These are phyloP conservation scores for Ganoderma leucocontextum DNA, from an alignment of 1,284 basidiomycete genomes.

Conservation along the genomic window DNA sequence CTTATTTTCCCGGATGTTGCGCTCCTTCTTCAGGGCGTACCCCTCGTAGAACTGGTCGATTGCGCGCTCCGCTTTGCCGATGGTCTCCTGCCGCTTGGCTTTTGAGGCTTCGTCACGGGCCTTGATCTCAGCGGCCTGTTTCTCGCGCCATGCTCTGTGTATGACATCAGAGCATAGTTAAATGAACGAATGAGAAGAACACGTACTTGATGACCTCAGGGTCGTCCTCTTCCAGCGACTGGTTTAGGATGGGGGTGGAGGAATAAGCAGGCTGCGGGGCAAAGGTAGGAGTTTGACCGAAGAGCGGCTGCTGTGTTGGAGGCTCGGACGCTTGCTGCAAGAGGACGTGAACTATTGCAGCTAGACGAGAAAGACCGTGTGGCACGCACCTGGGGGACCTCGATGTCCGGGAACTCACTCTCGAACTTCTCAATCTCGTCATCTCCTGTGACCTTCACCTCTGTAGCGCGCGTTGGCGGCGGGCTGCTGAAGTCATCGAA, in stretches of 20 bases:
- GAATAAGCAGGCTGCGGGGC: slow-evolving; percentile 76
- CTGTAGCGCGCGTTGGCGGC: slow-evolving; percentile 50
- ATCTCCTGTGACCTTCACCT: slow-evolving; percentile 85
- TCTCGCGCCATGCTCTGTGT: slow-evolving; percentile 85
- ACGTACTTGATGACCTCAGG: slow-evolving; percentile 86
- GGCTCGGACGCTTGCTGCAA: slow-evolving; percentile 14
- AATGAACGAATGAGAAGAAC: background rate
- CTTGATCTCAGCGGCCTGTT: slow-evolving; percentile 88
- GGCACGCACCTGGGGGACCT: slow-evolving; percentile 60
- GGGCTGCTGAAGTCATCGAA: slow-evolving; percentile 70
- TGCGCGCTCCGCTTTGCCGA: slow-evolving; percentile 88
- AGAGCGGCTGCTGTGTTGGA: slow-evolving; percentile 47
- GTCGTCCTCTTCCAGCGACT: slow-evolving; percentile 81
- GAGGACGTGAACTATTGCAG: background rate
- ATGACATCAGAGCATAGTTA: background rate
- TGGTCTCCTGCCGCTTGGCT: slow-evolving; percentile 85
- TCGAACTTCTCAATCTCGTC: slow-evolving; percentile 93
- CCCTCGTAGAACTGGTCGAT: slow-evolving; percentile 98
- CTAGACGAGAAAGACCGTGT: background rate
- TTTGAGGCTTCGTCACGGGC: slow-evolving; percentile 82
- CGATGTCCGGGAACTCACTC: slow-evolving; percentile 90
- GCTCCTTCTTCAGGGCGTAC: slow-evolving; percentile 93
- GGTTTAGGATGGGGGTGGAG: slow-evolving; percentile 76
- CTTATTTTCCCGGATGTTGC: slow-evolving; percentile 96
- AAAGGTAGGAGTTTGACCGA: slow-evolving; percentile 61